Percentiles rank a stretch among this genome's conserved stretches.
phyloP scores from a whole-genome alignment of 2,329 filamentous ascomycete genomes.

The Penicillium corylophilum region DNA sequence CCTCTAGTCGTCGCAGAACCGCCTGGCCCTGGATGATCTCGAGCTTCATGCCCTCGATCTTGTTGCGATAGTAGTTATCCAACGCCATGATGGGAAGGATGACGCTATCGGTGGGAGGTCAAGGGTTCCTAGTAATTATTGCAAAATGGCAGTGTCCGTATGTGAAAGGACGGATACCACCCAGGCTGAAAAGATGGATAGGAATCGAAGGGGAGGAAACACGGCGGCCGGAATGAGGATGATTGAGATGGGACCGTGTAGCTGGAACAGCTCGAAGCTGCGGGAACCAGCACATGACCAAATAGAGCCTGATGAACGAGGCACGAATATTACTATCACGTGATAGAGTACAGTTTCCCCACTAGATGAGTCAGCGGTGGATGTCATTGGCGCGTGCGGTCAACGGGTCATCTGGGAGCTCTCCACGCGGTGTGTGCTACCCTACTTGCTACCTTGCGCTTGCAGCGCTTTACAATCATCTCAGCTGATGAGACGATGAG shows the following conservation, averaged over 20 bases:
- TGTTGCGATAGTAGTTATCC: constrained; percentile 99
- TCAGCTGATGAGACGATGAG: constrained; percentile 18
- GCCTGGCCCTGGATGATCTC: constrained; percentile 99
- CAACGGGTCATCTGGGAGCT: constrained; percentile 21
- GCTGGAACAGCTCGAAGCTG: constrained; percentile 17
- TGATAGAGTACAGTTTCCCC: constrained; percentile 12
- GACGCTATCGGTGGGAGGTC: constrained; percentile 22
- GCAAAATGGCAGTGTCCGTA: neutral
- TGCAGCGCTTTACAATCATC: constrained; percentile 11
- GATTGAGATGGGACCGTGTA: constrained; percentile 6
- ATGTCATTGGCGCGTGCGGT: constrained; percentile 17
- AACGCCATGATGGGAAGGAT: constrained; percentile 73
- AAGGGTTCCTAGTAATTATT: neutral
- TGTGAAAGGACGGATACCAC: neutral
- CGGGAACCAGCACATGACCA: constrained; percentile 14
- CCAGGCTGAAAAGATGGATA: neutral
- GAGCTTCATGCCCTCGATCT: constrained; percentile 99
- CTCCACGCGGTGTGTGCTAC: constrained; percentile 17
- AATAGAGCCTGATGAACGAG: constrained; percentile 5
- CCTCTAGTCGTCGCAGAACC: constrained; percentile 88
- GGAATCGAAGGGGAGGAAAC: neutral
- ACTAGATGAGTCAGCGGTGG: constrained; percentile 11
- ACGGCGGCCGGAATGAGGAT: constrained; percentile 8
- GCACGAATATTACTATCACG: constrained; percentile 12
- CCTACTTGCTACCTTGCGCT: neutral